Evolutionary conservation across 2,329 filamentous ascomycete genomes (phyloP), one percentile per base, ranked within the genome.

Genomic region (Didymosphaeria variabile): DNA sequence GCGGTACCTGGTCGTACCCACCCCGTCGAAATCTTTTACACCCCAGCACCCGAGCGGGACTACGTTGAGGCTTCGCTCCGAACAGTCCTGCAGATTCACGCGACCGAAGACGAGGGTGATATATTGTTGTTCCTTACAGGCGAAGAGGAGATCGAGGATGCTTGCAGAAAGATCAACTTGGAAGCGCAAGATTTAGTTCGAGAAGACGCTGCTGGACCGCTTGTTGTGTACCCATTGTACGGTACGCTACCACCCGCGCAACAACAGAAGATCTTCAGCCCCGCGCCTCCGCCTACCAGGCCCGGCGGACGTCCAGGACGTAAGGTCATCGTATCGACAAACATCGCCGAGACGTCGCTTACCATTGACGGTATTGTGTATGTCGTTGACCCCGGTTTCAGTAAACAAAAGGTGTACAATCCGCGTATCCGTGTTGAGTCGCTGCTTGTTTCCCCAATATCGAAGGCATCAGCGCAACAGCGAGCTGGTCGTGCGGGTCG

Each of bases 371-470:
- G 95, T 77, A 99, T 99, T 66, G 95, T 99, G 38, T 99, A 97
- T 74, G 95, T 99, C 36, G 94, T 99, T n/a, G 95, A 99, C 74
- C 94, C 95, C 2, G 95, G 95, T 38, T 99, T 99, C 83, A 97
- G 93, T 82, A 99, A 99, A 83, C 95, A 99, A 75, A 99, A 98
- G 81, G 95, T 98, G 65, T 99, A 98, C 84, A 98, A 99, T 79
- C 94, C 95, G 23, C 90, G 95, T 63, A 96, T 97, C 71, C 90
- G 95, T 79, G 94, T 99, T 66, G 95, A 99, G 81, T 98, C 95
- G 0, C 86, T 99, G 8, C 85, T 99, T n/a, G 94, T 99, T 5
- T 97, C 95, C 3, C 94, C 95, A 23, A 98, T 99, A 69, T 98
- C 94, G 61, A 98, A 97, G 79, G 95, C 95, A 26, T 98, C 95